These are phyloP conservation scores for Beta vulgaris DNA, from an alignment of 148 eudicot genomes.

Conservation along the genomic window DNA sequence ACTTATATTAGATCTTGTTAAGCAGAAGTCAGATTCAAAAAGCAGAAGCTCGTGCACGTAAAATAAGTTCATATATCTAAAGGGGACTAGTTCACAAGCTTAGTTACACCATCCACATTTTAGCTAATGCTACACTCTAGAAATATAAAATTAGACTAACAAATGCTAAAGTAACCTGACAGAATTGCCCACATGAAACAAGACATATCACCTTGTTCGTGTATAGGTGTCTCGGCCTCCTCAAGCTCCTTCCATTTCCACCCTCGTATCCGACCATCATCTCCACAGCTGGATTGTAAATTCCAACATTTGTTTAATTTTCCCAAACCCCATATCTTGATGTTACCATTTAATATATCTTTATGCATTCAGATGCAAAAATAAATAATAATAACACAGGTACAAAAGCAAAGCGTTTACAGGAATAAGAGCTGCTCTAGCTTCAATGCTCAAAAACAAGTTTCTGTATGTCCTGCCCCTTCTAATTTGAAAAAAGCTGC, in stretches of 20 bases:
- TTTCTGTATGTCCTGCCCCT: background rate
- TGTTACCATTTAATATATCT: background rate
- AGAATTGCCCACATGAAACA: too few relatives aligned
- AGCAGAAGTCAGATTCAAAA: background rate
- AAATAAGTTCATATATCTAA: background rate
- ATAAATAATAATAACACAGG: too few relatives aligned
- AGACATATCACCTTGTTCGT: conserved; percentile 39
- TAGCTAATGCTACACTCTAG: too few relatives aligned
- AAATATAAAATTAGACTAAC: too few relatives aligned
- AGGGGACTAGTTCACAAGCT: background rate
- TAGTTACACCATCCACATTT: background rate
- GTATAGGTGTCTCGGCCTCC: conserved; percentile 34
- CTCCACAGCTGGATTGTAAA: conserved; percentile 73
- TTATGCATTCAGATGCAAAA: background rate
- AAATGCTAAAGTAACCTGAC: too few relatives aligned
- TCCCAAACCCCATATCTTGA: background rate
- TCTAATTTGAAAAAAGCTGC: background rate
- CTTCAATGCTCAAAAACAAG: background rate
- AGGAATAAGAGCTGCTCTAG: background rate
- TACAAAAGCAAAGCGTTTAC: background rate
- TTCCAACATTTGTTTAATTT: background rate
- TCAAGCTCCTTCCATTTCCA: conserved; percentile 88
- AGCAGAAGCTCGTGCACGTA: background rate
- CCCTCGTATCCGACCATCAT: conserved; percentile 89
- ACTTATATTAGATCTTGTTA: background rate